Evolutionary conservation across 148 eudicot species (phyloP).

Genomic region (Euryodendron excelsum): DNA sequence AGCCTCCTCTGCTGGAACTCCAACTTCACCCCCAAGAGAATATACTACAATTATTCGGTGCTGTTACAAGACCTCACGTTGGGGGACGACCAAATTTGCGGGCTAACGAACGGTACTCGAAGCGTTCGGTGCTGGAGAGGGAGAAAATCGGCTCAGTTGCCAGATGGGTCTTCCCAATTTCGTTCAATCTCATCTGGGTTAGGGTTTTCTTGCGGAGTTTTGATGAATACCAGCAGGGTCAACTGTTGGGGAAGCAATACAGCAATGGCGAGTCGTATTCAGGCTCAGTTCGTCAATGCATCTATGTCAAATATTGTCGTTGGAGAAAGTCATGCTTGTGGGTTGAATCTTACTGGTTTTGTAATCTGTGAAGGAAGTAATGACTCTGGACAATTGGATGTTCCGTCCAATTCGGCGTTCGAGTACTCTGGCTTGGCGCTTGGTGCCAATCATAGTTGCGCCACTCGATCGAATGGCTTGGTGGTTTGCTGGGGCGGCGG

Average conservation of each 20-base stretch:
- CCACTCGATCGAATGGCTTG: constrained; percentile 36
- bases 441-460: constrained; percentile 65
- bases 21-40: constrained; percentile 43
- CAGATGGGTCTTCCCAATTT: constrained; percentile 18
- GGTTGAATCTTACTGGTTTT: constrained; percentile 40
- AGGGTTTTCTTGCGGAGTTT: constrained; percentile 66
- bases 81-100: constrained; percentile 67
- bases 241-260: constrained; percentile 62
- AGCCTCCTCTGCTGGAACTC: constrained; percentile 66
- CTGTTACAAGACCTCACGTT: constrained; percentile 45
- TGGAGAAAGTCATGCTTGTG: constrained; percentile 70
- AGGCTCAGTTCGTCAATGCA: constrained; percentile 30
- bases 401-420: constrained; percentile 32
- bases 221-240: constrained; percentile 26
- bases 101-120: constrained; percentile 32
- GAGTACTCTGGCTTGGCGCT: constrained; percentile 46
- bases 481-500: constrained; percentile 84
- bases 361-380: constrained; percentile 58
- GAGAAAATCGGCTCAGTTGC: constrained; percentile 13
- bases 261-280: constrained; percentile 28
- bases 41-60: constrained; percentile 32
- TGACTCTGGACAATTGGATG: constrained; percentile 38
- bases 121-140: constrained; percentile 47
- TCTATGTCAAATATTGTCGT: constrained; percentile 49
- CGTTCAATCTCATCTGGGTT: constrained; percentile 59